These are phyloP conservation scores for Tricholoma furcatifolium DNA, from an alignment of 768 basidiomycete species.

Conservation along the genomic window DNA sequence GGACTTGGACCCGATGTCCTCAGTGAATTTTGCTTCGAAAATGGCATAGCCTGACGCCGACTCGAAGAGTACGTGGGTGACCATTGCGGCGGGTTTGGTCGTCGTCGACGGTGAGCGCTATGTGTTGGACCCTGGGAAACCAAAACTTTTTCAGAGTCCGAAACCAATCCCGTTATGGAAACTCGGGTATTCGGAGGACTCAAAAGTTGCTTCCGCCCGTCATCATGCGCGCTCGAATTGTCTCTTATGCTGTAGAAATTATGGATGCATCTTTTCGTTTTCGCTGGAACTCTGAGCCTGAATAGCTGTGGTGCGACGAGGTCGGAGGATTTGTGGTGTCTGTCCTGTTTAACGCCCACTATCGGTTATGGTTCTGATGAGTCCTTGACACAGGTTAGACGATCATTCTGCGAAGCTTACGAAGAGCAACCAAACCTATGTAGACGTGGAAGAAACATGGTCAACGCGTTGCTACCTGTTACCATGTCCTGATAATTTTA, in stretches of 20 bases:
- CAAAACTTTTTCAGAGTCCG: constrained; percentile 28
- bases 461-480: not conserved
- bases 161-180: constrained; percentile 13
- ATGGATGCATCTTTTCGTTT: not conserved
- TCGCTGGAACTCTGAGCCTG: not conserved
- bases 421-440: not conserved
- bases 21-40: constrained; percentile 83
- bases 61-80: constrained; percentile 91
- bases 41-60: constrained; percentile 92
- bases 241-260: not conserved
- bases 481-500: not conserved
- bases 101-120: constrained; percentile 29
- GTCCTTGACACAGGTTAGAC: not conserved
- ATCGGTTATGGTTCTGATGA: not conserved
- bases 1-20: constrained; percentile 83
- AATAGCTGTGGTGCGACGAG: constrained; percentile 1
- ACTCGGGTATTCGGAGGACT: not conserved
- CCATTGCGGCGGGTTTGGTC: constrained; percentile 43
- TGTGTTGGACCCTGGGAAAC: constrained; percentile 12
- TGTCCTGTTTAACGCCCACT: not conserved
- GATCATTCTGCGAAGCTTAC: constrained; percentile 6
- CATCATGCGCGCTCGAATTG: not conserved
- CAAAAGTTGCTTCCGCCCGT: not conserved
- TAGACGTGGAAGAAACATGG: too few relatives aligned
- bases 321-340: not conserved